A percentile compares a stretch with the other conserved stretches of the same genome.
Conservation (phyloP, 257 asterid species). For the Ballota nigra region DNA sequence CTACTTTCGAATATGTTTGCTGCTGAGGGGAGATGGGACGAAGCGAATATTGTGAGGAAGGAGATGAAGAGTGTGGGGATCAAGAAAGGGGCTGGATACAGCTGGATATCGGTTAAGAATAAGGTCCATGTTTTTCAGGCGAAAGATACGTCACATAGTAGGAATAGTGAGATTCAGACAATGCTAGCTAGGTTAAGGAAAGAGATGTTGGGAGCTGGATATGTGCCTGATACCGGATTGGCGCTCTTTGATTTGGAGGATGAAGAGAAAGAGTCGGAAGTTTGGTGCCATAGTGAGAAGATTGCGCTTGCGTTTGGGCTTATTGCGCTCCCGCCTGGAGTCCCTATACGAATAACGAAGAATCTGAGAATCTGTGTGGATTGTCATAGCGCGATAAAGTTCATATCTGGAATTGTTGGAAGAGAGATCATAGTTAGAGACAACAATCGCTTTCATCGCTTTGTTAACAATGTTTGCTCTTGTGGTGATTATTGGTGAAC, state of each 20-base stretch:
- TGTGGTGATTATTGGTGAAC: constrained; percentile 84
- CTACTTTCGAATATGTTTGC: constrained; percentile 80
- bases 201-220: constrained; percentile 75
- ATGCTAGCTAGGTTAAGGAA: constrained; percentile 56
- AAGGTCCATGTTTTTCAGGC: constrained; percentile 74
- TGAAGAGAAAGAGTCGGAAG: constrained; percentile 87
- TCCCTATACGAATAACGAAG: constrained; percentile 78
- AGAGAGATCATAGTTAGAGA: constrained; percentile 81
- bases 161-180: constrained; percentile 62
- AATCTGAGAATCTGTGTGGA: constrained; percentile 87
- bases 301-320: constrained; percentile 88
- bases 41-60: constrained; percentile 68
- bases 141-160: constrained; percentile 59
- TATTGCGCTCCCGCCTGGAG: constrained; percentile 59
- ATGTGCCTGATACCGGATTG: constrained; percentile 56
- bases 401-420: constrained; percentile 47
- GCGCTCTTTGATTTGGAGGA: constrained; percentile 77
- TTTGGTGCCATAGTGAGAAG: constrained; percentile 86
- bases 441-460: constrained; percentile 67
- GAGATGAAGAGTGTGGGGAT: constrained; percentile 82
- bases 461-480: constrained; percentile 60
- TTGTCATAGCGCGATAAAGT: constrained; percentile 83
- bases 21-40: constrained; percentile 76
- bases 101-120: constrained; percentile 79
- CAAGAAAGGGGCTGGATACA: constrained; percentile 72